Conservation (phyloP, 768 basidiomycete species). For the Xerocomus spinulosus region DNA sequence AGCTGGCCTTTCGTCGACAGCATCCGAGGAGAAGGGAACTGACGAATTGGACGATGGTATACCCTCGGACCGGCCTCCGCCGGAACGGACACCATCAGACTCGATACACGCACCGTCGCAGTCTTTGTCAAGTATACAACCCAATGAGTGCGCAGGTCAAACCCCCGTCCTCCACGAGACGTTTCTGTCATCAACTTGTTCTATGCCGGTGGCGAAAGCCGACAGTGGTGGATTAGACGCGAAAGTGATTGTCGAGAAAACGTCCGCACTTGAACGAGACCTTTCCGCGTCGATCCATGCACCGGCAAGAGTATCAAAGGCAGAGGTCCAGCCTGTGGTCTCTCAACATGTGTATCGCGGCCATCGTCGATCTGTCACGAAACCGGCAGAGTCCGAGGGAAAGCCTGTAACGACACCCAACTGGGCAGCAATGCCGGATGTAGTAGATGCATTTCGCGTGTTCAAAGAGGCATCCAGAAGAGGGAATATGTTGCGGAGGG, state of each 20-base stretch:
- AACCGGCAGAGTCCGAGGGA: background rate
- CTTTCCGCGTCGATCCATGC: conserved; percentile 13
- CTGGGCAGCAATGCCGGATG: conserved; percentile 19
- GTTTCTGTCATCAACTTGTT: background rate
- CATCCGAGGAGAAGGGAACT: background rate
- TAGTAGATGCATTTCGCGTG: conserved; percentile 12
- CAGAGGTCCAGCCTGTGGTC: background rate
- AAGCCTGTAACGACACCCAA: conserved; percentile 2
- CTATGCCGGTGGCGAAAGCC: background rate
- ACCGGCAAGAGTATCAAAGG: background rate
- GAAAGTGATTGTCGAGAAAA: background rate
- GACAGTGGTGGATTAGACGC: background rate
- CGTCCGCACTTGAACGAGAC: background rate
- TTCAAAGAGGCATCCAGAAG: conserved; percentile 7
- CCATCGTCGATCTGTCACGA: background rate
- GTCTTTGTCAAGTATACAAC: background rate
- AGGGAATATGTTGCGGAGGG: conserved; percentile 3
- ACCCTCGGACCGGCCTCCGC: background rate
- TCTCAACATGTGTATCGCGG: background rate
- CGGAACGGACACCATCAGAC: conserved; percentile 3
- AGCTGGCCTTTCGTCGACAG: background rate
- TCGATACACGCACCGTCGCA: conserved; percentile 17
- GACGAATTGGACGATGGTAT: background rate
- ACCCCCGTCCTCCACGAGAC: background rate
- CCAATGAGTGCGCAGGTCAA: background rate